Base-by-base conservation (phyloP, 2,329 filamentous ascomycete genomes). In the Colletotrichum costaricense region DNA sequence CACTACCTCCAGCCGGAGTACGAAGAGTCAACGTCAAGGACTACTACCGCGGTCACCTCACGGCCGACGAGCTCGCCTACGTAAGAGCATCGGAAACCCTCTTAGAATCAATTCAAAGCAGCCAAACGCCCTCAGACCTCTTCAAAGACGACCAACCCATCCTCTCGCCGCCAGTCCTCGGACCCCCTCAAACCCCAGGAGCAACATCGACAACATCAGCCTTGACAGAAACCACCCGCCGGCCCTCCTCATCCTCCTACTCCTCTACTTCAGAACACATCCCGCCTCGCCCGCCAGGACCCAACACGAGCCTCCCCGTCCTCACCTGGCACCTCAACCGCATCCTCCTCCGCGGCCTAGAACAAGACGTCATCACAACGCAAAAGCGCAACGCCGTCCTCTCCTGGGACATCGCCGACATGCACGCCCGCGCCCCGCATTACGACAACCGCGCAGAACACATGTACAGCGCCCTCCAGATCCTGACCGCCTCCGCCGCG, bases 371-470 rank as follows among this genome's bases (percentile, higher is more conserved):
- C 38, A 80, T 88, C 65, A 80, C 78, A 6, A 81, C 85, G 77
- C 87, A 88, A 75, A 84, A 82, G 67, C 82, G 85, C 67, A 84
- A 82, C 55, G 84, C 86, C 3, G 82, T 88, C n/a, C 81, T 89
- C 12, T 84, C 81, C 46, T 86, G 84, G 76, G 83, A 88, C 67
- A 78, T 88, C 28, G 81, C 84, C 30, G 85, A 86, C 69, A 85
- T 88, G 80, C 87, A 90, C 76, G 84, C 84, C 4, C 82, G 84
- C 33, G 86, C 86, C 11, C 78, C 82, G 56, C 87, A 87, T 75
- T 90, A 86, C 79, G 85, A 88, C 78, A 89, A 90, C 79, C 84
- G 87, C 60, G 85, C 85, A 72, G 87, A 88, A 78, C 84, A 88
- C 78, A 81, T 86, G 74, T 88, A 86, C 78, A 86, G 85, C 19